A percentile compares a stretch with the other conserved stretches of the same genome.
phyloP scores from a whole-genome alignment of 257 asterid genomes.

The Nicotiana paniculata region DNA sequence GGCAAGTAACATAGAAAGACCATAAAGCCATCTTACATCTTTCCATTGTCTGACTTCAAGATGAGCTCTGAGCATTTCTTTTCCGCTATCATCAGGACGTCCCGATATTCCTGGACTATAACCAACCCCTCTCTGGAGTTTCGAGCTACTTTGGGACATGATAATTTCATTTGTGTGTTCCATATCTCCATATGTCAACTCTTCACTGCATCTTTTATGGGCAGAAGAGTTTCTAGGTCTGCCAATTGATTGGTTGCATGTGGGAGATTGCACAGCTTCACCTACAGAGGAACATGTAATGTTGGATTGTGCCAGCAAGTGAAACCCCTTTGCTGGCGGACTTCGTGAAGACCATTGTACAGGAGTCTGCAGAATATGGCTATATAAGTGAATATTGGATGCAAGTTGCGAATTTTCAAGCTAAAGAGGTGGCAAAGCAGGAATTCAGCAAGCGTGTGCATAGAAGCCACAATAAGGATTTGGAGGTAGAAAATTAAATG shows the following conservation, averaged over 20 bases:
- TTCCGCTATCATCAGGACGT: conserved; percentile 26
- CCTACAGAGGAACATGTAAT: not conserved
- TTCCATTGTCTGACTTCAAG: conserved; percentile 47
- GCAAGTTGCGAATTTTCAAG: not conserved
- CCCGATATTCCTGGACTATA: conserved; percentile 18
- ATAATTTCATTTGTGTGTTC: conserved; percentile 29
- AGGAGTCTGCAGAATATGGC: conserved; percentile 34
- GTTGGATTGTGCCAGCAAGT: not conserved
- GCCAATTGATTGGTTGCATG: conserved; percentile 28
- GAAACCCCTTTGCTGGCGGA: conserved; percentile 32
- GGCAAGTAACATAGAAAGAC: not conserved
- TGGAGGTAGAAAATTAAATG: not conserved
- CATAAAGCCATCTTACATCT: conserved; percentile 47
- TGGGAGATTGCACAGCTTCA: conserved; percentile 27
- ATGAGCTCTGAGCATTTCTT: conserved; percentile 19
- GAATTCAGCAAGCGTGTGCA: not conserved
- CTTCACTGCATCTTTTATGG: conserved; percentile 46
- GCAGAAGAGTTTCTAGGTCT: conserved; percentile 26
- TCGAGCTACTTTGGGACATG: conserved; percentile 45
- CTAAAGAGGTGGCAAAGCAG: not conserved
- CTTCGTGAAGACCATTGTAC: conserved; percentile 34
- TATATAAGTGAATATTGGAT: not conserved
- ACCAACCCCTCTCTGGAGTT: conserved; percentile 45
- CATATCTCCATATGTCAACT: conserved; percentile 31
- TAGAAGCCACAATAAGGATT: not conserved